Percentiles rank a stretch among this genome's conserved stretches.
These are phyloP conservation scores for Gracilaria domingensis DNA, from an alignment of 23 red algal species.

Conservation along the genomic window DNA sequence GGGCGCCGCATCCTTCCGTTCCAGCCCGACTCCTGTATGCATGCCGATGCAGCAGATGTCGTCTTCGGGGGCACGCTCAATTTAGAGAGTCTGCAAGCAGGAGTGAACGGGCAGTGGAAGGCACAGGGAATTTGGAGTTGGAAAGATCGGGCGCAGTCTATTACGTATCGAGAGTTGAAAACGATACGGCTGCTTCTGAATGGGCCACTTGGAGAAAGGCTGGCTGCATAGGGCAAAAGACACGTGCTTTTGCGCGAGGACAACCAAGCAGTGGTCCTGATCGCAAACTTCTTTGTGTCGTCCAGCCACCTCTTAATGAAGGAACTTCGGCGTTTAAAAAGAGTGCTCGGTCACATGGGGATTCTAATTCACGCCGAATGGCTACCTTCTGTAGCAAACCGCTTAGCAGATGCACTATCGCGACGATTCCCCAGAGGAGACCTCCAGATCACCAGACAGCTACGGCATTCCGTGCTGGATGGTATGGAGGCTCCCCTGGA, in stretches of 20 bases:
- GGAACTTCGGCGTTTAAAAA: constrained; percentile 15
- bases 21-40: neutral
- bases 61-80: constrained; percentile 3
- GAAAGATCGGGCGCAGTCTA: neutral
- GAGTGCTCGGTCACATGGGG: neutral
- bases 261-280: constrained; percentile 23
- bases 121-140: constrained; percentile 5
- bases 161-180: constrained; percentile 5
- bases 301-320: constrained; percentile 1
- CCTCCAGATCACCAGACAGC: neutral
- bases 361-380: neutral
- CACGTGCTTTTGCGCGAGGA: constrained; percentile 5
- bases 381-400: constrained; percentile 15
- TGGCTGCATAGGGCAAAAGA: neutral
- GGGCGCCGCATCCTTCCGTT: neutral
- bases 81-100: neutral
- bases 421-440: neutral
- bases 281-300: constrained; percentile 19
- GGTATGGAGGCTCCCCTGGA: neutral
- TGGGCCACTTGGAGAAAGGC: neutral
- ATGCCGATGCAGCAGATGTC: neutral
- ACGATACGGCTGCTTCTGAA: neutral
- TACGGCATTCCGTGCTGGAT: constrained; percentile 8
- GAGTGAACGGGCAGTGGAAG: neutral
- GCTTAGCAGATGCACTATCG: constrained; percentile 15